Conservation (phyloP, 2,329 filamentous ascomycete genomes). For the Alternaria longipes region DNA sequence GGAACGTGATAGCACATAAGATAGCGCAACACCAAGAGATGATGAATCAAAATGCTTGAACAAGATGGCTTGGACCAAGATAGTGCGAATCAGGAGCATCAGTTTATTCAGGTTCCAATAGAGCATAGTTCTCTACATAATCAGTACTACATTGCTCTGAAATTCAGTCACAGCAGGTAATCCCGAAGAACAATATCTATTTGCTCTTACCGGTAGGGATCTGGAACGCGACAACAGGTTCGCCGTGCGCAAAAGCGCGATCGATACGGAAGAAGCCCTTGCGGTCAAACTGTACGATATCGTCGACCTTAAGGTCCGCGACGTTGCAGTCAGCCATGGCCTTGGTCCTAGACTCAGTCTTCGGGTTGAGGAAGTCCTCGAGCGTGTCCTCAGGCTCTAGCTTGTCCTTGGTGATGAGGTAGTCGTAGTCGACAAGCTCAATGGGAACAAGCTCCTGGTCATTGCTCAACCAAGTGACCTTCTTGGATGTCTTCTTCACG, state of each 20-base stretch:
- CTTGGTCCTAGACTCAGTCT: conserved; percentile 77
- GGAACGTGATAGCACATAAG: background rate
- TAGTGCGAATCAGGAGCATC: background rate
- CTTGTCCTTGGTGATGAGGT: conserved; percentile 94
- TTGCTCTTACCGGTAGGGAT: conserved; percentile 72
- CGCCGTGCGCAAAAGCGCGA: conserved; percentile 65
- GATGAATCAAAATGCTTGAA: background rate
- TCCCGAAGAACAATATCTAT: conserved; percentile 16
- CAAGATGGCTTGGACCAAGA: background rate
- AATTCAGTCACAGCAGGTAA: background rate
- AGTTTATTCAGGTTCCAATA: background rate
- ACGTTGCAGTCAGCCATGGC: conserved; percentile 85
- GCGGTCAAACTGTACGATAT: conserved; percentile 94
- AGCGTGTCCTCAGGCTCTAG: conserved; percentile 84
- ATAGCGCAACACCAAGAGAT: background rate
- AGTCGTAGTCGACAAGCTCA: conserved; percentile 93
- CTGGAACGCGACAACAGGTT: conserved; percentile 71
- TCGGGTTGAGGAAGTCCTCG: conserved; percentile 81
- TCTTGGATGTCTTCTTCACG: conserved; percentile 95
- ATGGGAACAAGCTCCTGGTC: conserved; percentile 81
- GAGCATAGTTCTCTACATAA: background rate
- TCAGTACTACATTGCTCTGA: background rate
- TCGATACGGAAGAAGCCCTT: conserved; percentile 93
- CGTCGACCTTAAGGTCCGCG: conserved; percentile 78
- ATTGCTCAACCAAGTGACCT: conserved; percentile 89